phyloP scores from a whole-genome alignment of 1,284 basidiomycete genomes.

The Ustilago bromivora region DNA sequence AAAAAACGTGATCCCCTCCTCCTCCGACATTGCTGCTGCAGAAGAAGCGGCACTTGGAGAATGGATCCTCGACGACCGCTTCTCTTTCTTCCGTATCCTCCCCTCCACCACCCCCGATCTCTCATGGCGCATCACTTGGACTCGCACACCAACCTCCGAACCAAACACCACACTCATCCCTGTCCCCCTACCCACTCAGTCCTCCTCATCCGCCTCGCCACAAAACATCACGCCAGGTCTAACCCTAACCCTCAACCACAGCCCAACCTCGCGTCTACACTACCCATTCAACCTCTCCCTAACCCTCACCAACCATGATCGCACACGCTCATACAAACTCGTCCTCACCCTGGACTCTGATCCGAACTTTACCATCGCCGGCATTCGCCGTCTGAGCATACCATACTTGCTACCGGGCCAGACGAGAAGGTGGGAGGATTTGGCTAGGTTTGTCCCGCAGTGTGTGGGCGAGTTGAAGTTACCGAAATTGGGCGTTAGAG shows the following conservation, averaged over 20 bases:
- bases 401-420: conserved; percentile 27
- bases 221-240: background rate
- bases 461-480: conserved; percentile 2
- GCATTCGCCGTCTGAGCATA: conserved; percentile 17
- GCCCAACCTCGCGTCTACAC: background rate
- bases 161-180: conserved; percentile 12
- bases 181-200: background rate
- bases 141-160: background rate
- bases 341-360: conserved; percentile 31
- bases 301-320: conserved; percentile 14
- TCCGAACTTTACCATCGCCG: conserved; percentile 33
- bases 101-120: background rate
- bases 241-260: conserved; percentile 16
- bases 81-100: conserved; percentile 8
- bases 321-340: conserved; percentile 6
- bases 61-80: conserved; percentile 19
- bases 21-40: background rate
- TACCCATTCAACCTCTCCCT: conserved; percentile 8
- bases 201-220: background rate
- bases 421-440: background rate
- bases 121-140: conserved; percentile 16
- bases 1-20: background rate
- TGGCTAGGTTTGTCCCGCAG: conserved; percentile 22
- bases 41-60: conserved; percentile 10
- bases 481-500: conserved; percentile 10